Base-by-base conservation (phyloP, 306 rosid species). In the Prunus salicina region DNA sequence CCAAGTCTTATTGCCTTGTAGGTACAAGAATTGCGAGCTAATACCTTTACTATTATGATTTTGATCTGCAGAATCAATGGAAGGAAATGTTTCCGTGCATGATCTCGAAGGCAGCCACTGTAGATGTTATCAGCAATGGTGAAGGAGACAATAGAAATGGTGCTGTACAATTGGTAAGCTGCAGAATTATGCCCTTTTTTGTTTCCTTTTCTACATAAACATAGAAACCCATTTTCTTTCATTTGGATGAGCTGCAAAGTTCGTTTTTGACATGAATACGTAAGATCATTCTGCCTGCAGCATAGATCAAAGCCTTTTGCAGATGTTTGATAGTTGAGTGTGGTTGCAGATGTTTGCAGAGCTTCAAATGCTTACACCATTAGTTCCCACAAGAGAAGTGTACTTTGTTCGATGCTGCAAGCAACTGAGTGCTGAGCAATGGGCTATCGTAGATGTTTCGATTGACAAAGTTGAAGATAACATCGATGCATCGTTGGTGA, bases 11-110 rank as follows among this genome's bases (percentile, higher is more conserved):
- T 46, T 28, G 28, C 2, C 16, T 65, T 65, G 16, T 52, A 8
- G 43, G 43, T 9, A 11, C 27, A 67, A 3, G 63, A 65, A 30
- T 2, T 41, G 64, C 60, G 38, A 58, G 41, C 32, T 45, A 55
- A 64, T 4, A 0, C 1, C 3, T 20, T 19, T 56, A 25, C 20
- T 20, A n/a, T 6, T 19, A 34, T 57, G 8, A 24, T 2, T 11
- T 24, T 71, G 74, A 38, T 62, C 10, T 64, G 82, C 79, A 96
- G 99, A 92, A 91, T 76, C 96, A 91, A 79, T 96, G 99, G 99
- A 92, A 88, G 90, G 99, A 92, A 62, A 92, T 96, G 99, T 96
- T 96, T 84, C 96, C 99, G 15, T 88, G 88, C 66, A 88, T 92
- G 88, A 83, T 96, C 77, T 86, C 99, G 0, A 96, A 96, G 83